phyloP scores from a whole-genome alignment of 495 filamentous ascomycete genomes.

The Achaetomiella virescens region DNA sequence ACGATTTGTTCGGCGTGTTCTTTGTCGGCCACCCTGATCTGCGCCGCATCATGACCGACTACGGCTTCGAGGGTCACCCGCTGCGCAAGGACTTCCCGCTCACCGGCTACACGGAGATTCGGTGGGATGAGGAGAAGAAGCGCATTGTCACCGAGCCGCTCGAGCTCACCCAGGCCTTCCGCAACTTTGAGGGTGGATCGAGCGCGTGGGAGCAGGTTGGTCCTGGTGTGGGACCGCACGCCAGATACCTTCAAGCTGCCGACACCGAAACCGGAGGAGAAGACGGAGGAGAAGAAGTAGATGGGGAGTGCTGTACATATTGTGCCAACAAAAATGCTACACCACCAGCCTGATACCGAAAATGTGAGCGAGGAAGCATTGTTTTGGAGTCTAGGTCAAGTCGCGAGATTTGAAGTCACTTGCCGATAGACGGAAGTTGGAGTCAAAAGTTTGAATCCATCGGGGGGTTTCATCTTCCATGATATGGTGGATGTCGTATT shows the following conservation, averaged over 20 bases:
- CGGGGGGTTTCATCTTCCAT: no score
- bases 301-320: conserved; percentile 24
- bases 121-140: conserved; percentile 99
- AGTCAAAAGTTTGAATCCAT: not conserved
- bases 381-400: not conserved
- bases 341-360: not conserved
- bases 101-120: conserved; percentile 96
- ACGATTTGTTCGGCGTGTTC: conserved; percentile 97
- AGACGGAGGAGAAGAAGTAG: conserved; percentile 92
- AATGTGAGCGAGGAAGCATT: not conserved
- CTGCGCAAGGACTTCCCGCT: conserved; percentile 96
- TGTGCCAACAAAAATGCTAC: conserved; percentile 12
- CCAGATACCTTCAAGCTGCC: conserved; percentile 93
- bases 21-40: conserved; percentile 94
- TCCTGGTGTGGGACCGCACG: conserved; percentile 64
- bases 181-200: conserved; percentile 90
- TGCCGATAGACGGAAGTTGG: not conserved
- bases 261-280: conserved; percentile 87
- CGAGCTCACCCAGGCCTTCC: conserved; percentile 97
- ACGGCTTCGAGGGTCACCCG: conserved; percentile 97
- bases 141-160: conserved; percentile 95
- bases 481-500: no score
- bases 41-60: conserved; percentile 98
- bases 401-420: no score
- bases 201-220: conserved; percentile 89